Percentiles rank a stretch among this genome's conserved stretches.
phyloP scores from a whole-genome alignment of 2,329 filamentous ascomycete species.

The Cercospora sojina region DNA sequence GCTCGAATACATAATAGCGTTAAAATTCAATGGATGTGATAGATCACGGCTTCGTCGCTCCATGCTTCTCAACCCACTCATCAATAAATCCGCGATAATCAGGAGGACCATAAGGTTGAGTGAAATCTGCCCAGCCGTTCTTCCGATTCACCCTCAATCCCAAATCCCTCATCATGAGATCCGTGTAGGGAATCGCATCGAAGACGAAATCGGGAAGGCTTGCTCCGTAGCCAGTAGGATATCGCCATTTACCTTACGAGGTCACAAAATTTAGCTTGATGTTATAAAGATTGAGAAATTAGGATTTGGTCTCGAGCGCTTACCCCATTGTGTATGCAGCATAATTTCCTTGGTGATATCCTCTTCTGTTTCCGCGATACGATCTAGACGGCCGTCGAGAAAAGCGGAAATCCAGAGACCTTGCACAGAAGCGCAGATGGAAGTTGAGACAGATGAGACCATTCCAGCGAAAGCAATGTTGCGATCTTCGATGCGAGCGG shows the following conservation, averaged over 20 bases:
- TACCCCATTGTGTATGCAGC: conserved; percentile 65
- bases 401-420: conserved; percentile 59
- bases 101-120: conserved; percentile 57
- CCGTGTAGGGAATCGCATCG: conserved; percentile 71
- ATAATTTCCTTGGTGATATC: conserved; percentile 50
- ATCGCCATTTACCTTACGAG: conserved; percentile 56
- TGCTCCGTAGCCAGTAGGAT: conserved; percentile 63
- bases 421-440: conserved; percentile 43
- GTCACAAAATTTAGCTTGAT: not conserved
- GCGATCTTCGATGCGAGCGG: conserved; percentile 34
- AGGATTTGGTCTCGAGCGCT: not conserved
- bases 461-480: conserved; percentile 46
- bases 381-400: conserved; percentile 54
- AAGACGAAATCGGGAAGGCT: conserved; percentile 70
- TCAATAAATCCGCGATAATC: conserved; percentile 57
- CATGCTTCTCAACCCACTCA: conserved; percentile 48
- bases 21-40: not conserved
- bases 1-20: not conserved
- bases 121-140: conserved; percentile 52
- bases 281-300: not conserved
- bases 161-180: conserved; percentile 65
- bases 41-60: conserved; percentile 11
- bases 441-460: conserved; percentile 40
- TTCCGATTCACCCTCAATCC: conserved; percentile 60
- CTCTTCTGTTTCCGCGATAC: conserved; percentile 34